phyloP scores from a whole-genome alignment of 352 stramenopile genomes.

The Globisporangium recalcitrans region DNA sequence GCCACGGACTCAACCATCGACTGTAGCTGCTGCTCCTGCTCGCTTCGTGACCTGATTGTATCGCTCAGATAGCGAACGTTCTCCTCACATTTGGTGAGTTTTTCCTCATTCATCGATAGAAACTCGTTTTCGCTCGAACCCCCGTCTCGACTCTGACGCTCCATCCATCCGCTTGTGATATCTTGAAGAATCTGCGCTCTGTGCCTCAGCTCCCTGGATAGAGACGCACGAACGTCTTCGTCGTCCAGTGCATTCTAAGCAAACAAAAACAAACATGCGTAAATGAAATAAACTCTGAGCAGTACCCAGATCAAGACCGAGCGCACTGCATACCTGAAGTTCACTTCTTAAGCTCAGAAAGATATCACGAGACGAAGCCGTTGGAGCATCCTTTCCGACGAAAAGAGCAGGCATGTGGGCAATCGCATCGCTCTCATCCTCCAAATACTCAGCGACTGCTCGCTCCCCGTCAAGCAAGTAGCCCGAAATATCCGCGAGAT shows the following conservation, averaged over 20 bases:
- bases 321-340: slow-evolving; percentile 31
- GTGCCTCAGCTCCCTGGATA: slow-evolving; percentile 46
- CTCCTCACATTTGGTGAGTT: slow-evolving; percentile 52
- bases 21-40: neutral
- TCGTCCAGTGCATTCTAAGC: slow-evolving; percentile 40
- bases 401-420: slow-evolving; percentile 36
- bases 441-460: slow-evolving; percentile 29
- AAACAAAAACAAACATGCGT: neutral
- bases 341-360: slow-evolving; percentile 31
- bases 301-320: neutral
- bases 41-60: slow-evolving; percentile 24
- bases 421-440: slow-evolving; percentile 27
- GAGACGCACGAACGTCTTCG: slow-evolving; percentile 48
- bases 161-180: slow-evolving; percentile 31
- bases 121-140: slow-evolving; percentile 41
- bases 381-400: slow-evolving; percentile 24
- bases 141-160: neutral
- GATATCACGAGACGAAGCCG: slow-evolving; percentile 20
- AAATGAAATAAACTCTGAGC: neutral
- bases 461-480: slow-evolving; percentile 35
- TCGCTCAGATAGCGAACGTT: slow-evolving; percentile 50
- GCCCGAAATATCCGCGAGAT: slow-evolving; percentile 29
- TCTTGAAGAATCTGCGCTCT: slow-evolving; percentile 42
- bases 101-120: slow-evolving; percentile 44
- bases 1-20: slow-evolving; percentile 40